Percentiles rank a stretch among this genome's conserved stretches.
Conservation (phyloP, 2,329 filamentous ascomycete species). For the Calonectria montana region DNA sequence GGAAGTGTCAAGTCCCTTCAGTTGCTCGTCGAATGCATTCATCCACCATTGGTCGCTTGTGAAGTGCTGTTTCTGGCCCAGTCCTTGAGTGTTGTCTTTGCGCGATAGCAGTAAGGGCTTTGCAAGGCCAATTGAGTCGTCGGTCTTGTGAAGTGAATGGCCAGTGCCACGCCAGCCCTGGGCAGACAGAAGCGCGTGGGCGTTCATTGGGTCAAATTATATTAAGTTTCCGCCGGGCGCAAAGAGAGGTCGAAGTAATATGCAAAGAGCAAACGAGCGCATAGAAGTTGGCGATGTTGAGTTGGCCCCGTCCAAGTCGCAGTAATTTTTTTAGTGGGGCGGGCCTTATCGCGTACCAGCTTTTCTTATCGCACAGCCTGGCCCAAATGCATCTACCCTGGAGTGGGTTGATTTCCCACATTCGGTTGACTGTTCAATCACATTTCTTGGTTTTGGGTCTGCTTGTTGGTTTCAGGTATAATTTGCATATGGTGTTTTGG, state of each 20-base stretch:
- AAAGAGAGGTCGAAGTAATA: neutral
- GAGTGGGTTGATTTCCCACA: neutral
- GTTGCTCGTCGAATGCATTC: constrained; percentile 89
- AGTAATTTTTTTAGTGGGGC: constrained; percentile 45
- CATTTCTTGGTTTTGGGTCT: neutral
- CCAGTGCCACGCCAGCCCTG: constrained; percentile 93
- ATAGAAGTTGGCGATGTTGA: neutral
- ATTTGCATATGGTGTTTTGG: too few relatives aligned
- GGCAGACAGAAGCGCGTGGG: constrained; percentile 81
- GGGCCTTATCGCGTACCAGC: constrained; percentile 34
- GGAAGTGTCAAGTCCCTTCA: constrained; percentile 80
- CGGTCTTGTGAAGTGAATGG: constrained; percentile 83
- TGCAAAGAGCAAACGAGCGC: constrained; percentile 2
- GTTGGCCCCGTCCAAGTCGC: neutral
- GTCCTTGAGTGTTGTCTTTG: constrained; percentile 82
- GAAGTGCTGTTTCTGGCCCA: constrained; percentile 79
- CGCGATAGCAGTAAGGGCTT: constrained; percentile 86
- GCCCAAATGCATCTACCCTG: neutral
- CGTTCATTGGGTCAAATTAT: constrained; percentile 72
- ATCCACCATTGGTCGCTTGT: constrained; percentile 95
- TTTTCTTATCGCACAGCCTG: constrained; percentile 27
- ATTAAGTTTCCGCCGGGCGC: neutral
- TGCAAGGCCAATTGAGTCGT: constrained; percentile 80
- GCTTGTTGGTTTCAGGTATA: too few relatives aligned
- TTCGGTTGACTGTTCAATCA: neutral